A percentile compares a stretch with the other conserved stretches of the same genome.
phyloP scores from a whole-genome alignment of 495 filamentous ascomycete genomes.

The Neurospora hispaniola region DNA sequence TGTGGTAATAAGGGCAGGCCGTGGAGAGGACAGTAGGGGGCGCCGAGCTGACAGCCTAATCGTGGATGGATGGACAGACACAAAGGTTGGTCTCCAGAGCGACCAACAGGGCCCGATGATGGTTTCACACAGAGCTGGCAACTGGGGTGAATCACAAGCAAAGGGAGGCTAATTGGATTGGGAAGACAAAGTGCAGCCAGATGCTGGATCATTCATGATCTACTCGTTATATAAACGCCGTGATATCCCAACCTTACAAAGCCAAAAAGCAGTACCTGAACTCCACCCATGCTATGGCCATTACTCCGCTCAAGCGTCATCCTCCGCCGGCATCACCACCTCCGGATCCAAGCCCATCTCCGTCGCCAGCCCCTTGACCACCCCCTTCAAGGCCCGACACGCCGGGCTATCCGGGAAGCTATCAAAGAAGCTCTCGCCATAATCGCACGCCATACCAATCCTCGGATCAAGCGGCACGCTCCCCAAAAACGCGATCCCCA shows the following conservation, averaged over 20 bases:
- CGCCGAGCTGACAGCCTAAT: neutral
- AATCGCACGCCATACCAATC: slow-evolving; percentile 93
- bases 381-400: slow-evolving; percentile 60
- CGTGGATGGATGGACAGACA: neutral
- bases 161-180: neutral
- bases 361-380: slow-evolving; percentile 59
- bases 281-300: neutral
- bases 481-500: slow-evolving; percentile 77
- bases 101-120: neutral
- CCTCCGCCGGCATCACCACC: slow-evolving; percentile 27
- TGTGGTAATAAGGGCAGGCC: neutral
- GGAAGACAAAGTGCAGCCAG: neutral
- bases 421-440: slow-evolving; percentile 95
- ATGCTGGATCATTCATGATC: slow-evolving; percentile 1
- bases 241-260: neutral
- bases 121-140: neutral
- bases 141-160: neutral
- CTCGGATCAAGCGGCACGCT: slow-evolving; percentile 88
- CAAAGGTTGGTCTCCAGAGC: neutral
- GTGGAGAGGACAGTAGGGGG: neutral
- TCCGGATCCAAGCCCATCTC: slow-evolving; percentile 46
- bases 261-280: neutral
- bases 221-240: slow-evolving; percentile 1
- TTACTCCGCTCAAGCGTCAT: neutral
- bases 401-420: slow-evolving; percentile 86